Percentiles rank a stretch among this genome's conserved stretches.
Conservation (phyloP, 169 alveolate genomes). For the Sarcocystis neurona region DNA sequence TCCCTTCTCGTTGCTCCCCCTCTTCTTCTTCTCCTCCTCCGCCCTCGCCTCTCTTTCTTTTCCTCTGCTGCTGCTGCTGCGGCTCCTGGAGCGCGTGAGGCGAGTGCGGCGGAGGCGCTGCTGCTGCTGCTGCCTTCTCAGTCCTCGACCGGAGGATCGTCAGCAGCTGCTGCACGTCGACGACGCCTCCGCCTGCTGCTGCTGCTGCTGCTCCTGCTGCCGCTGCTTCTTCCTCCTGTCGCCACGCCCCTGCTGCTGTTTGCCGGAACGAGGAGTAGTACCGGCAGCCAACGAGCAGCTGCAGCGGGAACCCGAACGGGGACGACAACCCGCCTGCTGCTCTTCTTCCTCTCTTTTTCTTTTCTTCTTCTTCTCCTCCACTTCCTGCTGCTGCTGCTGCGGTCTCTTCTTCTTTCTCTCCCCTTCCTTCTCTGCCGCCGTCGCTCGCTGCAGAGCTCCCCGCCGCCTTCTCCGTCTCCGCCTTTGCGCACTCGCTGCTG, state of each 20-base stretch:
- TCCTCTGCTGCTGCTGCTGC: neutral
- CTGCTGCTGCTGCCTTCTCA: neutral
- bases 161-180: neutral
- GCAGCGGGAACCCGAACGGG: conserved; percentile 1
- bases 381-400: no score
- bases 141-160: neutral
- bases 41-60: neutral
- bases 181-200: neutral
- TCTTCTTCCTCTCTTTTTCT: neutral
- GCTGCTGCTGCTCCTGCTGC: neutral
- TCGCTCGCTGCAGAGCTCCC: neutral
- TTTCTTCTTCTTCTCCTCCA: neutral
- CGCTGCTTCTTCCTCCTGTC: neutral
- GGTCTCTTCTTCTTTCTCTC: no score
- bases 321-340: neutral
- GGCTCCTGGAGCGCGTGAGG: no score
- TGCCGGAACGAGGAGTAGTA: conserved; percentile 15
- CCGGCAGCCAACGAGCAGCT: neutral
- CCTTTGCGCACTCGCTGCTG: neutral
- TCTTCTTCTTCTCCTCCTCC: neutral
- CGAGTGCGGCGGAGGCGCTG: neutral
- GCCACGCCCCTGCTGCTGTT: neutral
- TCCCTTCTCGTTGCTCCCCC: neutral
- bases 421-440: no score
- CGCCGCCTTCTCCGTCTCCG: neutral